Percentiles rank a stretch among this genome's conserved stretches.
Conservation (phyloP, 331 rosid genomes). For the Spiraea crenata region DNA sequence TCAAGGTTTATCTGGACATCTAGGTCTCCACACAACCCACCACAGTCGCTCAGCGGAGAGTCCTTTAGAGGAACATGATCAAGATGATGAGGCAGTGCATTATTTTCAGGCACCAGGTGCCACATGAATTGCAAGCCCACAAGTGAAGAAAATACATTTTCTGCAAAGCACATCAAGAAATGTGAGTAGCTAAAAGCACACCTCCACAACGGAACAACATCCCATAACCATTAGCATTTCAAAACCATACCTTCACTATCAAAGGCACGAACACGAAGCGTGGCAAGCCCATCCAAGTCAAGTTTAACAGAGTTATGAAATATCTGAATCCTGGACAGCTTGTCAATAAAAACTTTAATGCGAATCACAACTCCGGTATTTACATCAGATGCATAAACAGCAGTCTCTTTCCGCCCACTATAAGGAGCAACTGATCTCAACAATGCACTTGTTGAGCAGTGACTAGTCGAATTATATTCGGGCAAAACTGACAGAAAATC, state of each 20-base stretch:
- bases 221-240: background rate
- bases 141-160: conserved; percentile 90
- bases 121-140: conserved; percentile 94
- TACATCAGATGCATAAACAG: conserved; percentile 85
- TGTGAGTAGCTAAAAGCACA: background rate
- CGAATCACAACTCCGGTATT: conserved; percentile 71
- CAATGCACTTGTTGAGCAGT: conserved; percentile 89
- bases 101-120: conserved; percentile 61
- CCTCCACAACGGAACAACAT: background rate
- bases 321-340: conserved; percentile 77
- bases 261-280: conserved; percentile 82
- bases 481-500: conserved; percentile 79
- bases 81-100: conserved; percentile 57
- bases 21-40: conserved; percentile 89
- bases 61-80: conserved; percentile 88
- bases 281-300: conserved; percentile 96
- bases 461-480: conserved; percentile 70
- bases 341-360: conserved; percentile 91
- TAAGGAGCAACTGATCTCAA: conserved; percentile 76
- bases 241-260: conserved; percentile 66
- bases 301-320: conserved; percentile 89
- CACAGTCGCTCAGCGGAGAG: conserved; percentile 92
- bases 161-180: conserved; percentile 49
- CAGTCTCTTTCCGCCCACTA: conserved; percentile 92
- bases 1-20: conserved; percentile 82